These are phyloP conservation scores for Cryptomeria japonica DNA, from an alignment of 75 land plant species.

Conservation along the genomic window DNA sequence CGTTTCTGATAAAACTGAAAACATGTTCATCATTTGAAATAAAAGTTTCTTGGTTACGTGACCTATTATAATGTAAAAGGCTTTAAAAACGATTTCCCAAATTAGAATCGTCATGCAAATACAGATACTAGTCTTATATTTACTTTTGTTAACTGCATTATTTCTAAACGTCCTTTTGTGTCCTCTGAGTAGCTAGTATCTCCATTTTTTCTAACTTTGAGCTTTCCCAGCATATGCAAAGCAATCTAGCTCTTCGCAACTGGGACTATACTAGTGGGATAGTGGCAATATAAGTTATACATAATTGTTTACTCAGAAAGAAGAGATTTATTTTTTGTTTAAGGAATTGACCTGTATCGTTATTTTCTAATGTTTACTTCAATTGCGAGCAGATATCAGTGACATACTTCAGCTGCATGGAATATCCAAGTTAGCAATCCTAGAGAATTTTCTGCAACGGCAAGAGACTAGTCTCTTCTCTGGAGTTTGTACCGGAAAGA, in stretches of 20 bases:
- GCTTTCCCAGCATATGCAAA: background rate
- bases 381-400: background rate
- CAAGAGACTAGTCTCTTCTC: background rate
- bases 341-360: background rate
- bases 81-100: background rate
- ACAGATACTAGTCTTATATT: background rate
- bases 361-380: background rate
- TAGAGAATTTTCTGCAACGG: slow-evolving; percentile 9
- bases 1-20: background rate
- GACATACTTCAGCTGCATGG: slow-evolving; percentile 4
- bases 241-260: background rate
- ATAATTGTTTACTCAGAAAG: background rate
- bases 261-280: background rate
- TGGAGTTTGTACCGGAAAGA: slow-evolving; percentile 13
- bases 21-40: background rate
- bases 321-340: background rate
- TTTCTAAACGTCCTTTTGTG: background rate
- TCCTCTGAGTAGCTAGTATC: background rate
- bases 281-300: background rate
- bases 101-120: background rate
- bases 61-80: background rate
- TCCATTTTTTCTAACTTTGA: background rate
- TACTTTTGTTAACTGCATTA: too few species aligned
- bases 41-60: background rate
- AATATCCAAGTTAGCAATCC: slow-evolving; percentile 6